Evolutionary conservation across 495 filamentous ascomycete species (phyloP).

Genomic region (Xanthoparmelia taractica): DNA sequence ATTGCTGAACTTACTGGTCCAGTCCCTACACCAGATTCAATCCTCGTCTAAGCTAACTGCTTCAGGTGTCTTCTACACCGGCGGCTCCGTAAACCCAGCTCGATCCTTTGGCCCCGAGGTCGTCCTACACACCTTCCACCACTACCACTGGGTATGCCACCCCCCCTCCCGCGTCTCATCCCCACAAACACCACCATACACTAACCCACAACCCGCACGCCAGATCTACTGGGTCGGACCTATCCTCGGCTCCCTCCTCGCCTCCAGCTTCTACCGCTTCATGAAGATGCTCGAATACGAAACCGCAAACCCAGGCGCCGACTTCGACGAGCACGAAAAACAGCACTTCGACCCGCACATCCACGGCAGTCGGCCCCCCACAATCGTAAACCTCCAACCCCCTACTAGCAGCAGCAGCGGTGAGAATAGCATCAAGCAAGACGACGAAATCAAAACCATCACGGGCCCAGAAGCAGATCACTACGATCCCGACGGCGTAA

Average conservation of each 20-base stretch:
- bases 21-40: background rate
- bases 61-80: constrained; percentile 51
- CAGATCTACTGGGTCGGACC: constrained; percentile 59
- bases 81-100: constrained; percentile 50
- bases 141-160: constrained; percentile 31
- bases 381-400: constrained; percentile 15
- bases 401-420: too few relatives aligned
- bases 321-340: constrained; percentile 28
- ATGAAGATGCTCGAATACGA: constrained; percentile 66
- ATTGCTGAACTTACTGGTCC: constrained; percentile 38
- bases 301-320: constrained; percentile 69
- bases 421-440: background rate
- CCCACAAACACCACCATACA: background rate
- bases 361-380: constrained; percentile 19
- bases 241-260: constrained; percentile 54
- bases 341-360: constrained; percentile 3
- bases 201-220: background rate
- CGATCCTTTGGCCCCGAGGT: constrained; percentile 34
- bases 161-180: background rate
- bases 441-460: background rate
- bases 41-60: background rate
- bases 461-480: background rate
- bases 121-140: constrained; percentile 17
- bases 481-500: background rate
- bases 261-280: constrained; percentile 58